phyloP scores from a whole-genome alignment of 805 yeast genomes.

The Nakazawaea holstii region DNA sequence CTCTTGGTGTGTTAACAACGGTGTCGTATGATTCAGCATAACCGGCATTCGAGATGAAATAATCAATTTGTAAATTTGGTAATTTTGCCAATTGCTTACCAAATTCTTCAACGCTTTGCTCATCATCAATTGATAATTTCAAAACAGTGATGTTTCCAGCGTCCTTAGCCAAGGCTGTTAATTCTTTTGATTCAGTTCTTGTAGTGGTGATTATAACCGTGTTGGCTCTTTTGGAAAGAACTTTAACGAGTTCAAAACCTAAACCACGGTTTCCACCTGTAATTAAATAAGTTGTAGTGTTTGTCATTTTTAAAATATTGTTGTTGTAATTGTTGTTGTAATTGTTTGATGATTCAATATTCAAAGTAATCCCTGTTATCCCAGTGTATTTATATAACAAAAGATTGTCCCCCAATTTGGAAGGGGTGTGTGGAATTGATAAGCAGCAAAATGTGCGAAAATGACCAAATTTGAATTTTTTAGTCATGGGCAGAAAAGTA shows the following conservation, averaged over 20 bases:
- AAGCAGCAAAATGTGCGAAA: too few relatives aligned
- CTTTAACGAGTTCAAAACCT: slow-evolving; percentile 17
- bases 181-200: slow-evolving; percentile 11
- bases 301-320: background rate
- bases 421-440: too few relatives aligned
- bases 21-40: slow-evolving; percentile 8
- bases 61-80: slow-evolving; percentile 19
- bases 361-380: too few relatives aligned
- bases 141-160: slow-evolving; percentile 18
- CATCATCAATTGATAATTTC: slow-evolving; percentile 17
- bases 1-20: background rate
- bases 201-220: slow-evolving; percentile 16
- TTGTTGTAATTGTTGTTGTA: background rate
- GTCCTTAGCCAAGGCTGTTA: slow-evolving; percentile 1
- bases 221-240: slow-evolving; percentile 12
- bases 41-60: slow-evolving; percentile 23
- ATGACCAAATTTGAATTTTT: too few relatives aligned
- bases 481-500: too few relatives aligned
- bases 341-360: background rate
- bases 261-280: slow-evolving; percentile 24
- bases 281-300: slow-evolving; percentile 15
- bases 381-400: too few relatives aligned
- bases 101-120: slow-evolving; percentile 15
- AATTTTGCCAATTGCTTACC: slow-evolving; percentile 12
- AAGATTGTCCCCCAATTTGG: too few relatives aligned